Evolutionary conservation across 139 green algal genomes (phyloP).

Genomic region (Tetraselmis striata): DNA sequence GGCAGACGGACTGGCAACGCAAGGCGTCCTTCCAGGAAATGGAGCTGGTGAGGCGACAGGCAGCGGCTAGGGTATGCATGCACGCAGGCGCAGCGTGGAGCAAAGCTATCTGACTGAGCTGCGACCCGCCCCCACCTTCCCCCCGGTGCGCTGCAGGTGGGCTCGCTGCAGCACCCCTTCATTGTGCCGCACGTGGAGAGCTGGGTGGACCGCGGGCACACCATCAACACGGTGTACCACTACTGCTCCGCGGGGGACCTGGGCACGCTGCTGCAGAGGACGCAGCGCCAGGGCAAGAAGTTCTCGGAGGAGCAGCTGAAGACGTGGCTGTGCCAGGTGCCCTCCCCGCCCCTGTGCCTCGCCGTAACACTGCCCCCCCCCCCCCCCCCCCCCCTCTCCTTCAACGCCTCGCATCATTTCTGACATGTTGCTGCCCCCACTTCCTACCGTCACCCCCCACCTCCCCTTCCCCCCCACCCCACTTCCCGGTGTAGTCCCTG

Average conservation of each 20-base stretch:
- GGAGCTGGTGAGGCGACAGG: constrained; percentile 48
- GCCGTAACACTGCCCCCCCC: too few species aligned
- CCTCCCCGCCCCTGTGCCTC: too few species aligned
- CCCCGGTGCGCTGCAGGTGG: constrained; percentile 20
- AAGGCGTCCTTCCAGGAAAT: constrained; percentile 41
- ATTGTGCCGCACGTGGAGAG: constrained; percentile 46
- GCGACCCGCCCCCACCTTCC: background rate
- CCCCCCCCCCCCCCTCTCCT: too few species aligned
- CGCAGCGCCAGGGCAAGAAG: constrained; percentile 28
- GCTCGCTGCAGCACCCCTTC: constrained; percentile 44
- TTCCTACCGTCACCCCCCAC: too few species aligned
- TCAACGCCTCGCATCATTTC: background rate
- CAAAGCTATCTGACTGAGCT: background rate
- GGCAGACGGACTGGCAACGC: constrained; percentile 52
- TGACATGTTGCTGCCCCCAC: too few species aligned
- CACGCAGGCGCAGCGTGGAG: background rate
- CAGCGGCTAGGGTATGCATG: too few species aligned
- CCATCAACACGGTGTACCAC: constrained; percentile 32
- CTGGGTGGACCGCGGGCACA: constrained; percentile 46
- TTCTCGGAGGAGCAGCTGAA: constrained; percentile 43
- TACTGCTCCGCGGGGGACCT: constrained; percentile 61
- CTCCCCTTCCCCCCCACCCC: background rate
- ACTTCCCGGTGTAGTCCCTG: constrained; percentile 13
- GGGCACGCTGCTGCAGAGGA: constrained; percentile 20
- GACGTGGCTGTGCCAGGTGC: constrained; percentile 49